phyloP scores from a whole-genome alignment of 2,329 filamentous ascomycete species.

The Fusarium brevicatenulatum region DNA sequence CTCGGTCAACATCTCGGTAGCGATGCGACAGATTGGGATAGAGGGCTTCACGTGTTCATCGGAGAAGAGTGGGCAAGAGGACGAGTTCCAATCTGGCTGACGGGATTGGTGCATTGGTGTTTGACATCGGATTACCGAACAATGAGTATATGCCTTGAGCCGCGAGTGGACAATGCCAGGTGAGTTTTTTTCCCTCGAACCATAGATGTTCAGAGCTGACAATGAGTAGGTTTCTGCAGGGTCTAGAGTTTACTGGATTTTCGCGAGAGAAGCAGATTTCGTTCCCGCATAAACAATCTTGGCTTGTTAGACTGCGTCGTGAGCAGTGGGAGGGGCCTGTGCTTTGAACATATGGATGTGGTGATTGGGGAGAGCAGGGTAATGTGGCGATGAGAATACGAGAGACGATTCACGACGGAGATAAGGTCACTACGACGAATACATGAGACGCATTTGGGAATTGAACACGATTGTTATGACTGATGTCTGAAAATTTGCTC shows the following conservation, averaged over 20 bases:
- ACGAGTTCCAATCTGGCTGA: conserved; percentile 83
- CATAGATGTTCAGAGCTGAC: background rate
- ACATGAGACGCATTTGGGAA: background rate
- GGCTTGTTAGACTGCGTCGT: conserved; percentile 81
- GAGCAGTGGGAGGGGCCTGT: conserved; percentile 82
- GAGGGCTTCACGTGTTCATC: conserved; percentile 87
- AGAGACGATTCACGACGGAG: conserved; percentile 26
- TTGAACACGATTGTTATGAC: background rate
- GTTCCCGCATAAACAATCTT: conserved; percentile 93
- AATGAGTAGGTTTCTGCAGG: conserved; percentile 55
- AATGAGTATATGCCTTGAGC: conserved; percentile 85
- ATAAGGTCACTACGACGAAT: background rate
- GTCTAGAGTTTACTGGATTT: conserved; percentile 81
- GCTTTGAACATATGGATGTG: conserved; percentile 50
- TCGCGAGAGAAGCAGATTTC: conserved; percentile 86
- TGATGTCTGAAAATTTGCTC: accelerated
- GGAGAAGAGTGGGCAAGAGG: conserved; percentile 94
- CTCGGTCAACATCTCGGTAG: conserved; percentile 75
- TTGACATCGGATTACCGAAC: conserved; percentile 82
- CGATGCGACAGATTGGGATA: conserved; percentile 80
- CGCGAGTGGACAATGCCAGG: conserved; percentile 90
- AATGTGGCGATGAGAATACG: conserved; percentile 16
- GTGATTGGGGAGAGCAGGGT: background rate
- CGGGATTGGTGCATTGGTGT: conserved; percentile 86
- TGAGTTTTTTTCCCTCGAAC: conserved; percentile 56